Percentiles rank a stretch among this genome's conserved stretches.
Conservation (phyloP, 2,329 filamentous ascomycete genomes). For the Massarina eburnea region DNA sequence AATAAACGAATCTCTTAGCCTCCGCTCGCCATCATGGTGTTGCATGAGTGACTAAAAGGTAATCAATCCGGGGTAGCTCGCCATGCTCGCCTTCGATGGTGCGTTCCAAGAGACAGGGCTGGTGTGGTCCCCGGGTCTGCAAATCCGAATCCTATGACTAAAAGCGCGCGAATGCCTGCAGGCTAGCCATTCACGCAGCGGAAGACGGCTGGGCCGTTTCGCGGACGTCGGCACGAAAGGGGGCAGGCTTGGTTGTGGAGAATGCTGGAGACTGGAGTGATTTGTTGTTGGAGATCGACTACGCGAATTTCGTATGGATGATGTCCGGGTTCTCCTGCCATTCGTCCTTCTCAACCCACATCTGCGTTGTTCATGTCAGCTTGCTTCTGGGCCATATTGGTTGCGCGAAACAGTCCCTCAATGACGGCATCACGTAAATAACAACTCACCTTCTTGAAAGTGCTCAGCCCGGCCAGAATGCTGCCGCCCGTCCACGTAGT, state of each 20-base stretch:
- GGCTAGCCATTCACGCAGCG: conserved; percentile 18
- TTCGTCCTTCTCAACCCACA: conserved; percentile 99
- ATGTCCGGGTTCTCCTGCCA: conserved; percentile 99
- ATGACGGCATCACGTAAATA: no score
- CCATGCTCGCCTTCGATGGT: conserved; percentile 8
- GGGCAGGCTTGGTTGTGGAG: not conserved
- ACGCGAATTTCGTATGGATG: conserved; percentile 68
- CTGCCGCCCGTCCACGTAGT: conserved; percentile 99
- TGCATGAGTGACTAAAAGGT: conserved; percentile 18
- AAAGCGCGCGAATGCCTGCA: conserved; percentile 35
- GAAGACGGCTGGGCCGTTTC: not conserved
- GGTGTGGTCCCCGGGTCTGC: conserved; percentile 21
- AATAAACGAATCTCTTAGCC: conserved; percentile 34
- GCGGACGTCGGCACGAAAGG: not conserved
- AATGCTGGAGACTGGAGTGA: conserved; percentile 34
- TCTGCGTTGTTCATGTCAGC: conserved; percentile 60
- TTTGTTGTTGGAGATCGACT: conserved; percentile 2
- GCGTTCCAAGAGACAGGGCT: conserved; percentile 22
- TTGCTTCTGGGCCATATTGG: not conserved
- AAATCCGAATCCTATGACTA: conserved; percentile 40
- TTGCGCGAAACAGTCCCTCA: conserved; percentile 8
- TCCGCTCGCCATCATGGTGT: conserved; percentile 15
- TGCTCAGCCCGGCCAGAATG: conserved; percentile 93
- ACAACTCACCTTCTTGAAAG: conserved; percentile 85
- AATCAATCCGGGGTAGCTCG: conserved; percentile 14